phyloP scores from a whole-genome alignment of 768 basidiomycete species.

The Lactarius psammicola region DNA sequence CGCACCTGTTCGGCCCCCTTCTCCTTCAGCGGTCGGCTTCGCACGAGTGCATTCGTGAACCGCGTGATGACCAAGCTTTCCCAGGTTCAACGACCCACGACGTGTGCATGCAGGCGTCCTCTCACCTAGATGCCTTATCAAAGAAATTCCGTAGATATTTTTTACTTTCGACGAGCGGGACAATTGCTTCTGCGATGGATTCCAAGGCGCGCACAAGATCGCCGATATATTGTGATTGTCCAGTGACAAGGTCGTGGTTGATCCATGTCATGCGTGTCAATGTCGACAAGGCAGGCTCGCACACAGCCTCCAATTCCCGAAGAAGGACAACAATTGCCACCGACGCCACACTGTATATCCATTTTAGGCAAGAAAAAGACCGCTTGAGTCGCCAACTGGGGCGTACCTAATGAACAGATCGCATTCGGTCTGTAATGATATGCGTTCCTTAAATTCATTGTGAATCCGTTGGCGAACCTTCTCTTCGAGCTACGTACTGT shows the following conservation, averaged over 20 bases:
- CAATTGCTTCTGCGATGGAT: constrained; percentile 71
- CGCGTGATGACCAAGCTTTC: constrained; percentile 75
- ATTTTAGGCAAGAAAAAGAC: not conserved
- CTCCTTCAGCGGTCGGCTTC: constrained; percentile 86
- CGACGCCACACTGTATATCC: constrained; percentile 66
- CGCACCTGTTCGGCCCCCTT: constrained; percentile 95
- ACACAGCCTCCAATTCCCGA: constrained; percentile 80
- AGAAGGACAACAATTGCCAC: constrained; percentile 76
- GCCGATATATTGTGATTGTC: constrained; percentile 75
- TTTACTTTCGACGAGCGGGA: constrained; percentile 87
- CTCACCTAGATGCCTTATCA: constrained; percentile 89
- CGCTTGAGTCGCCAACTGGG: not conserved
- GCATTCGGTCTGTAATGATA: constrained; percentile 80
- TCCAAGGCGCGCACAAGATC: constrained; percentile 76
- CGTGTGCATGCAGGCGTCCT: not conserved
- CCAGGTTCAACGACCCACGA: not conserved
- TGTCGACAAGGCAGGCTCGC: constrained; percentile 73
- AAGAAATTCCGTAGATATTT: constrained; percentile 91
- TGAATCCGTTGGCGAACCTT: constrained; percentile 82
- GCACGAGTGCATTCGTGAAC: constrained; percentile 87
- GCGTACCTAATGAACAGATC: constrained; percentile 86
- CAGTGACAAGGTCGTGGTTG: constrained; percentile 77
- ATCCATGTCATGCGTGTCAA: constrained; percentile 82
- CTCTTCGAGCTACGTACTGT: constrained; percentile 72
- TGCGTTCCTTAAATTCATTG: constrained; percentile 69